Percentiles rank a stretch among this genome's conserved stretches.
These are phyloP conservation scores for Nasturtium officinale DNA, from an alignment of 345 rosid genomes.

Conservation along the genomic window DNA sequence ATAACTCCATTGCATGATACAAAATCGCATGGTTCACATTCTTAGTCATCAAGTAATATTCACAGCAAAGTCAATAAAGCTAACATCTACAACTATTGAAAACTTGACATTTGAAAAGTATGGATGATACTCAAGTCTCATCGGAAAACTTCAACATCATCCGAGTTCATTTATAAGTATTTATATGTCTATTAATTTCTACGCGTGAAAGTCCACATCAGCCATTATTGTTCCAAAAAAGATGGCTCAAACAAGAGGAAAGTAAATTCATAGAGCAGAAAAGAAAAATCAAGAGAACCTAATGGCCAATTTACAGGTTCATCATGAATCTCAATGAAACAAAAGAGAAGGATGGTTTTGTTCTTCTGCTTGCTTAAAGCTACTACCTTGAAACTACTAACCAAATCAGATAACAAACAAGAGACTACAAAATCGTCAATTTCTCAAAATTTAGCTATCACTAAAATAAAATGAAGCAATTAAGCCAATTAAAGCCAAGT, in stretches of 20 bases:
- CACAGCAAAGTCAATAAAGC: conserved; percentile 27
- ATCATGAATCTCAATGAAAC: not conserved
- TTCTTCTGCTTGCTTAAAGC: conserved; percentile 13
- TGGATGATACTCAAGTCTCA: conserved; percentile 5
- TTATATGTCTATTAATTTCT: conserved; percentile 18
- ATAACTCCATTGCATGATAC: not conserved
- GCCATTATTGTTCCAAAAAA: conserved; percentile 12
- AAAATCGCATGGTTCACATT: not conserved
- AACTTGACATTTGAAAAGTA: conserved; percentile 22
- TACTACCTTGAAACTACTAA: conserved; percentile 9
- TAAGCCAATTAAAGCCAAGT: not conserved
- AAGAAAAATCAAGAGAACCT: conserved; percentile 11
- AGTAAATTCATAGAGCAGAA: conserved; percentile 26
- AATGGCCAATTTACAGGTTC: not conserved
- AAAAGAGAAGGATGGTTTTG: not conserved
- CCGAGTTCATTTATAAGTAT: not conserved
- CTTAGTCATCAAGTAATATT: conserved; percentile 6
- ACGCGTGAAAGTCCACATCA: conserved; percentile 24
- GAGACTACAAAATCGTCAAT: conserved; percentile 11
- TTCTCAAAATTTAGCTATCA: conserved; percentile 8
- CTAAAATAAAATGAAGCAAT: not conserved
- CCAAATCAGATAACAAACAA: conserved; percentile 21
- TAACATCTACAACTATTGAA: conserved; percentile 22
- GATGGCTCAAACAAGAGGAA: conserved; percentile 22
- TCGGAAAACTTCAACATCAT: conserved; percentile 11